These are phyloP conservation scores for Fusarium clavum DNA, from an alignment of 2,329 filamentous ascomycete species.

Conservation along the genomic window DNA sequence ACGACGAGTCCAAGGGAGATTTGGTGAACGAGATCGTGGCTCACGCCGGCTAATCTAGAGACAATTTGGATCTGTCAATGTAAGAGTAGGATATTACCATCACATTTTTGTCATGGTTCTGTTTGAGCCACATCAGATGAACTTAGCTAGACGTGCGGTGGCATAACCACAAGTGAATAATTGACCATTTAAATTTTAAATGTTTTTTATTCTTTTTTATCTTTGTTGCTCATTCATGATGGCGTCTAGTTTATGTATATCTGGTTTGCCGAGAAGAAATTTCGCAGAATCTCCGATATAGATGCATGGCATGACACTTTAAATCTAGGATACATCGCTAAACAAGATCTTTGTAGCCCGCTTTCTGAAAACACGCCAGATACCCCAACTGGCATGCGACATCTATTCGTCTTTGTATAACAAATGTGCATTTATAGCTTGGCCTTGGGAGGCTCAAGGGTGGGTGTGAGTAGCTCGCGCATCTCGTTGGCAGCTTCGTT, in stretches of 20 bases:
- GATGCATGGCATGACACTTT: background rate
- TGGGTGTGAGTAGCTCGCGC: slow-evolving; percentile 84
- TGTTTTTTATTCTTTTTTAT: slow-evolving; percentile 14
- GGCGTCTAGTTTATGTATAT: slow-evolving; percentile 15
- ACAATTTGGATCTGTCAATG: slow-evolving; percentile 33
- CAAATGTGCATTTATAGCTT: slow-evolving; percentile 73
- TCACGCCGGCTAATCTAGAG: slow-evolving; percentile 75
- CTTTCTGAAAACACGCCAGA: background rate
- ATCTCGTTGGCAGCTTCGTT: slow-evolving; percentile 94
- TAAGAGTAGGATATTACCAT: slow-evolving; percentile 35
- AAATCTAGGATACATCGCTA: slow-evolving; percentile 27
- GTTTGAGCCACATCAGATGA: slow-evolving; percentile 16
- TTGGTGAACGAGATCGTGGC: slow-evolving; percentile 95
- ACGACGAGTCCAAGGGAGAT: slow-evolving; percentile 75
- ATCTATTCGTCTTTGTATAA: background rate
- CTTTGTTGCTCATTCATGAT: slow-evolving; percentile 7
- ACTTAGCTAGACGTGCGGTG: slow-evolving; percentile 26
- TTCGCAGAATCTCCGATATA: slow-evolving; percentile 14
- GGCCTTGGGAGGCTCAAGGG: slow-evolving; percentile 82
- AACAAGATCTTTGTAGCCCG: slow-evolving; percentile 2
- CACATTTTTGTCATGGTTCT: slow-evolving; percentile 5
- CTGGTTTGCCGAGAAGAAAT: background rate
- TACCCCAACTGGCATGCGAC: background rate
- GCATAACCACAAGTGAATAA: slow-evolving; percentile 16
- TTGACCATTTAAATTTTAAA: slow-evolving; percentile 9